Percentiles rank a stretch among this genome's conserved stretches.
Conservation (phyloP, 176 grass and related monocot species). For the Oryza australiensis region DNA sequence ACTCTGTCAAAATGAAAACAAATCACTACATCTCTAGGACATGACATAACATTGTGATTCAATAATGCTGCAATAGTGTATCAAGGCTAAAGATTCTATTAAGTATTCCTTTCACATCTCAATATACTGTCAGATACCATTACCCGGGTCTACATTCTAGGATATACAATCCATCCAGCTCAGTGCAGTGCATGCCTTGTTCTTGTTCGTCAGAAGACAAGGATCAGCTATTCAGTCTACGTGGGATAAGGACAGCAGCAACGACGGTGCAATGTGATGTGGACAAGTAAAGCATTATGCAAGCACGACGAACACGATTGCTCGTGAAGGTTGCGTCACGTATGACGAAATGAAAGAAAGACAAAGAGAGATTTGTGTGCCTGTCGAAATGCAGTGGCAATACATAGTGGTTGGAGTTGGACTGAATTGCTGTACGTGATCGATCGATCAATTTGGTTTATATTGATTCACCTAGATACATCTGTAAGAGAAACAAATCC, state of each 20-base stretch:
- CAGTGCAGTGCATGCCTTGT: background rate
- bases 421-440: background rate
- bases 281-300: background rate
- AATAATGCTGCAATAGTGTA: background rate
- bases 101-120: constrained; percentile 3
- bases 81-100: background rate
- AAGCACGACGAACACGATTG: background rate
- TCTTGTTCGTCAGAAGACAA: background rate
- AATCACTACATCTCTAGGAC: background rate
- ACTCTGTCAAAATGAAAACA: background rate
- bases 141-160: background rate
- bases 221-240: background rate
- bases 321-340: background rate
- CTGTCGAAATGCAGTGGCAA: background rate
- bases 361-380: background rate
- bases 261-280: background rate
- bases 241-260: background rate
- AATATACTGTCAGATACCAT: background rate
- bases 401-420: background rate
- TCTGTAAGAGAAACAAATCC: background rate
- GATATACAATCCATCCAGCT: background rate
- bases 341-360: too few relatives aligned
- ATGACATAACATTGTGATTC: background rate
- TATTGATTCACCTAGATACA: background rate
- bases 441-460: background rate